Percentiles rank a stretch among this genome's conserved stretches.
Evolutionary conservation across 495 filamentous ascomycete species (phyloP).

Genomic region (Arthonia radiata): DNA sequence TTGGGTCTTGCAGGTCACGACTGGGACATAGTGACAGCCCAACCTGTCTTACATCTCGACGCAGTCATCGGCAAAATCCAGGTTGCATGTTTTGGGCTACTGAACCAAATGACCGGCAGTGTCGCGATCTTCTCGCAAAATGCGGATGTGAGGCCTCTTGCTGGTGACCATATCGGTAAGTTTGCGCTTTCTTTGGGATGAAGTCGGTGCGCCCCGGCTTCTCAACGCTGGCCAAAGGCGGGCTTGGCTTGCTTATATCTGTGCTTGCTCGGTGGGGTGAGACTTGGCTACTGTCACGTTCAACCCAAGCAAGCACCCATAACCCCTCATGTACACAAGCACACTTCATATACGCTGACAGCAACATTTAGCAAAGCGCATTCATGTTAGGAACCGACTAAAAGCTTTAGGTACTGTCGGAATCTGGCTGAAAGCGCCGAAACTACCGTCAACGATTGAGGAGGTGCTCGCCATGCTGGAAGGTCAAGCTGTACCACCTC

Average conservation of each 20-base stretch:
- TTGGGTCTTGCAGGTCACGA: constrained; percentile 34
- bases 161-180: constrained; percentile 36
- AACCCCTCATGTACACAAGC: no score
- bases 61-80: constrained; percentile 7
- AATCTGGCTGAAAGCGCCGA: constrained; percentile 21
- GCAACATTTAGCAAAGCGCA: no score
- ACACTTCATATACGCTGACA: no score
- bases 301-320: constrained; percentile 1
- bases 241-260: constrained; percentile 1
- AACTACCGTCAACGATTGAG: constrained; percentile 18
- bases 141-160: constrained; percentile 33
- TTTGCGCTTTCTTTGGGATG: constrained; percentile 10
- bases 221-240: no score
- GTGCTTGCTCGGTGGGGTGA: neutral
- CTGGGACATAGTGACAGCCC: constrained; percentile 65
- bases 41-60: constrained; percentile 32
- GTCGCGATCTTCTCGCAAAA: constrained; percentile 42
- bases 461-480: constrained; percentile 54
- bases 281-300: neutral
- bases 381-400: neutral
- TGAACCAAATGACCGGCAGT: constrained; percentile 75
- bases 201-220: no score
- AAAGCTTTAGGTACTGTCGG: constrained; percentile 46
- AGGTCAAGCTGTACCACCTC: constrained; percentile 37
- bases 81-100: constrained; percentile 50